Base-by-base conservation (phyloP, 2,329 filamentous ascomycete genomes). In the Colletotrichum melonis region DNA sequence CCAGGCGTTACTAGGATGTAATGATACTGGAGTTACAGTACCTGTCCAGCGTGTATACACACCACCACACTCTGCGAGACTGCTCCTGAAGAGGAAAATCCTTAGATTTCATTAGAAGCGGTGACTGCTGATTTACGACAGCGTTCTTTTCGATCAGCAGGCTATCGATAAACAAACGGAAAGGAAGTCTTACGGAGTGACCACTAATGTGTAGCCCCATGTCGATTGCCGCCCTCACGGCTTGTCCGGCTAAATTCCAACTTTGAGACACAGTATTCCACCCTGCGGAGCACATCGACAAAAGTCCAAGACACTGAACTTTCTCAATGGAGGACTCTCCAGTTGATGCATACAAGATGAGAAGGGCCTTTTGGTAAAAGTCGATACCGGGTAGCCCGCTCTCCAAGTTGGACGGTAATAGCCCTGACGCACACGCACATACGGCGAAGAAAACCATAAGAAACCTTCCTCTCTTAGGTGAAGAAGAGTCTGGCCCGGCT, bases 251-350 rank as follows among this genome's bases (percentile, higher is more conserved):
- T 16, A 78, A 67, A 28, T 14, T 76, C 79, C 79, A 80, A 66
- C 79, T 80, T 32, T 77, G 76, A 1, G 79, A 76, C 14, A 80
- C 66, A 1, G 78, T 80, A 49, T 80, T 80, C 79, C 79, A 81
- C 5, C 79, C 77, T 0, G 77, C 78, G 9, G 76, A 75, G 68
- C 79, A 81, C 76, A 80, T 79, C 2, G 79, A 74, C 2, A 81
- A 66, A 7, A 81, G 64, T 3, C 75, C 78, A 5, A 81, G 72
- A 65, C 78, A 81, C 28, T 81, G 79, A 1, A 80, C 78, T 4
- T 74, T 68, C 67, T 81, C 79, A 0, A 79, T 38, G 4, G 75
- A 78, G 12, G 78, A 78, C 65, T 80, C 78, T 7, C 79, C 79
- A 0, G 75, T 75, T 3, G 77, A 76, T 1, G 78, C 69, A 52